Evolutionary conservation across 2,329 filamentous ascomycete species (phyloP), one percentile per base, ranked within the genome.

Genomic region (Pestalotiopsis sp.): DNA sequence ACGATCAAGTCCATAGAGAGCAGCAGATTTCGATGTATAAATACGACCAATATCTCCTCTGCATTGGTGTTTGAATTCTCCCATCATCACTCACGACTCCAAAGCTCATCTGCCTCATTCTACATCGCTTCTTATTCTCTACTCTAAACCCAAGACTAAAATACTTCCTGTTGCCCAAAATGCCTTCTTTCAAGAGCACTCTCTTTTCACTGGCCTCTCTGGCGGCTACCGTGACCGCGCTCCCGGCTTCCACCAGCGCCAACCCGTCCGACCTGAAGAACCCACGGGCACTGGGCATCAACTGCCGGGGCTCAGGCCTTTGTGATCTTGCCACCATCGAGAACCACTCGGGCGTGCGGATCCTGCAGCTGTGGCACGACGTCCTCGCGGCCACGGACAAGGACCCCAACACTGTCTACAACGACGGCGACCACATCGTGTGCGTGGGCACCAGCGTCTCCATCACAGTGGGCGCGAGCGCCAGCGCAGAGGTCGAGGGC

Each of bases 291-390:
- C 68, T 72, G 7, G 70, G 70, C 20, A 72, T 72, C 65, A 72
- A 72, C 68, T 72, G 70, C 63, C 71, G 70, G 13, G 71, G 71
- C 52, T 72, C 71, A 9, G 71, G 70, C n/a, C 70, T 72, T 12
- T 72, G 71, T 49, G 49, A 3, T 25, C 60, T 69, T 17, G 71
- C 70, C 27, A 69, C 71, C 9, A n/a, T 70, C n/a, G 65, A 69
- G 60, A 70, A 72, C 60, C 27, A 69, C 63, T 66, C 67, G 12
- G 67, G 65, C 6, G 39, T 45, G 23, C 31, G 58, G 9, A 66
- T 70, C 56, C n/a, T 70, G 41, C 69, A 70, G 58, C 65, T 70
- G 2, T 69, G 68, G 67, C 69, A 69, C 65, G 69, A 70, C 58
- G 17, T 69, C 61, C 67, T 70, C n/a, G 38, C 38, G 36, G 69